phyloP scores from a whole-genome alignment of 2,329 filamentous ascomycete genomes.

The Ceratocystis harringtonii region DNA sequence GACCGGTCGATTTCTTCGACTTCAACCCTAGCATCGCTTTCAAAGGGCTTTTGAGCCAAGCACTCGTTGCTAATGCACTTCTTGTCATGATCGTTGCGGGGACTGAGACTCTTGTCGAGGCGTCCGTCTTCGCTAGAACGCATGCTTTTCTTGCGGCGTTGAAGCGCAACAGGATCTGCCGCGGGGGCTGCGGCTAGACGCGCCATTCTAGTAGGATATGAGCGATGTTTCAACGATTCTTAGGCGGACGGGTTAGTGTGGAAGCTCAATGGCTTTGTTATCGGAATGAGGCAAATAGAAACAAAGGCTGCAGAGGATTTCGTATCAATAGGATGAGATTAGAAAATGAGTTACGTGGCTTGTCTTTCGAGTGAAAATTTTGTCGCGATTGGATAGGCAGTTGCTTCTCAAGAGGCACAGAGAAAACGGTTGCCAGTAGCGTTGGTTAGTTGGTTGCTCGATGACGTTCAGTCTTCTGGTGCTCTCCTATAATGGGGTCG shows the following conservation, averaged over 20 bases:
- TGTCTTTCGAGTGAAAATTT: too few species aligned
- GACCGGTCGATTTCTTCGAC: slow-evolving; percentile 28
- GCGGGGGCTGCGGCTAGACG: slow-evolving; percentile 6
- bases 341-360: too few species aligned
- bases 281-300: too few species aligned
- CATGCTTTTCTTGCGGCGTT: slow-evolving; percentile 9
- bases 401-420: background rate
- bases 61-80: background rate
- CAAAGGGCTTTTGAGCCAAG: background rate
- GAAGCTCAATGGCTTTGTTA: too few species aligned
- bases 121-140: background rate
- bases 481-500: background rate
- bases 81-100: background rate
- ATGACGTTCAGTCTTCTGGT: background rate
- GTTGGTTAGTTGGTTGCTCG: background rate
- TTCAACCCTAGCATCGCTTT: slow-evolving; percentile 19
- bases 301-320: too few species aligned
- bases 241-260: too few species aligned
- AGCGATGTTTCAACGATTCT: background rate
- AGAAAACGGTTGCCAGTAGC: background rate
- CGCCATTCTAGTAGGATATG: background rate
- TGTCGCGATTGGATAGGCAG: background rate
- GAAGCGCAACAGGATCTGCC: background rate
- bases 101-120: background rate
- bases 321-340: too few species aligned